These are phyloP conservation scores for Pittosporum tobira DNA, from an alignment of 129 eudicot genomes.

Conservation along the genomic window DNA sequence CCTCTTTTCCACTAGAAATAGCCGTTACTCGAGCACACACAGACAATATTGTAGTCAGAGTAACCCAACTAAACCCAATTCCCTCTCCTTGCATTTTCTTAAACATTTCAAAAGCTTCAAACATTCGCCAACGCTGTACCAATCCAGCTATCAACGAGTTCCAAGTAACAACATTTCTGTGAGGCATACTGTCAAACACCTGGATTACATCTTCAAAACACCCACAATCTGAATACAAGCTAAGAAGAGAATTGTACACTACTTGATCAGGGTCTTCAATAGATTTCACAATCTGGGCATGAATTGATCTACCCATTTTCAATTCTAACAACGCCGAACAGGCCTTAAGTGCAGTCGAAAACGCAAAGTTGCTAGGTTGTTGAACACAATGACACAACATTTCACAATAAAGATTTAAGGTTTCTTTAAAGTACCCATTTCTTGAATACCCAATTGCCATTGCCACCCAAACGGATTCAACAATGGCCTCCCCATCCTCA, in stretches of 20 bases:
- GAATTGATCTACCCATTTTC: constrained; percentile 23
- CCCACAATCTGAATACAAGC: constrained; percentile 27
- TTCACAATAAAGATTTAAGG: constrained; percentile 23
- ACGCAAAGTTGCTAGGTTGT: constrained; percentile 30
- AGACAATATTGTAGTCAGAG: constrained; percentile 23
- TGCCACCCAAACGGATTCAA: constrained; percentile 33
- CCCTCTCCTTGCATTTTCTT: constrained; percentile 29
- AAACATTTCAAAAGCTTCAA: constrained; percentile 30
- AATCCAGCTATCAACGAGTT: constrained; percentile 24
- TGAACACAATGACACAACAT: constrained; percentile 22
- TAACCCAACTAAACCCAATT: constrained; percentile 32
- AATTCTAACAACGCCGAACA: constrained; percentile 17
- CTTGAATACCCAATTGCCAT: constrained; percentile 38
- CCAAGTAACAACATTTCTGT: constrained; percentile 29
- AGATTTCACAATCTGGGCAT: constrained; percentile 37
- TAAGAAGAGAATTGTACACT: constrained; percentile 33
- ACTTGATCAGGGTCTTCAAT: constrained; percentile 30
- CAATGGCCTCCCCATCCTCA: constrained; percentile 3
- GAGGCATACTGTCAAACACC: constrained; percentile 41
- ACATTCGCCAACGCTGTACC: constrained; percentile 13
- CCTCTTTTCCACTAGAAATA: constrained; percentile 30
- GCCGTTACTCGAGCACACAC: constrained; percentile 21
- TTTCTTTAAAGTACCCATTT: constrained; percentile 25
- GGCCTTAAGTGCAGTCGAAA: constrained; percentile 33
- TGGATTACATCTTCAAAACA: constrained; percentile 24